These are phyloP conservation scores for Trichosphaerium sp. DNA, from an alignment of 78 protist genomes.

Conservation along the genomic window DNA sequence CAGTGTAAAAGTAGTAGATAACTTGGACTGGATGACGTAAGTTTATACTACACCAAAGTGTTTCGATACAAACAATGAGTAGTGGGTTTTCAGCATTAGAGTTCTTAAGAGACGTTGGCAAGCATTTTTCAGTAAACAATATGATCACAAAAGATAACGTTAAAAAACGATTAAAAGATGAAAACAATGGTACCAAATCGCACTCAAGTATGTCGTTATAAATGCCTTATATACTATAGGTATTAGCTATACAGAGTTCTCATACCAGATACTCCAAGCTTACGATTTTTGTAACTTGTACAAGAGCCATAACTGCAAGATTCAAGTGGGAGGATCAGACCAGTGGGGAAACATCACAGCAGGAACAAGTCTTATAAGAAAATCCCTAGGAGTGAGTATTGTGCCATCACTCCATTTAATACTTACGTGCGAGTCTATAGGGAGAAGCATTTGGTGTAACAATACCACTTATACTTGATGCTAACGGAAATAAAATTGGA, in stretches of 20 bases:
- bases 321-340: conserved; percentile 82
- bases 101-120: conserved; percentile 44
- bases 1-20: conserved; percentile 33
- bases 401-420: background rate
- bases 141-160: conserved; percentile 46
- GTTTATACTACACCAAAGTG: conserved; percentile 8
- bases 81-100: background rate
- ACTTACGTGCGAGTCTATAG: background rate
- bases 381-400: background rate
- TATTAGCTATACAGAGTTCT: conserved; percentile 65
- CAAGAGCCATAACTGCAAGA: background rate
- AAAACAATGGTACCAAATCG: background rate
- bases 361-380: conserved; percentile 52
- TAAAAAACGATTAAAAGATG: conserved; percentile 3
- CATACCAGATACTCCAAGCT: conserved; percentile 65
- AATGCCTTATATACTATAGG: conserved; percentile 21
- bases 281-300: conserved; percentile 57
- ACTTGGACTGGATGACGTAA: conserved; percentile 52
- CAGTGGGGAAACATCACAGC: conserved; percentile 85
- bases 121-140: conserved; percentile 25
- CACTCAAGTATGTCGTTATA: background rate
- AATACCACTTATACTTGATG: conserved; percentile 47
- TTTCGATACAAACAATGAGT: too few species aligned
- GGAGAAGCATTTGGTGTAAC: conserved; percentile 50
- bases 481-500: conserved; percentile 61